Base-by-base conservation (phyloP, 108 stramenopile species). In the Fragilaria radians region DNA sequence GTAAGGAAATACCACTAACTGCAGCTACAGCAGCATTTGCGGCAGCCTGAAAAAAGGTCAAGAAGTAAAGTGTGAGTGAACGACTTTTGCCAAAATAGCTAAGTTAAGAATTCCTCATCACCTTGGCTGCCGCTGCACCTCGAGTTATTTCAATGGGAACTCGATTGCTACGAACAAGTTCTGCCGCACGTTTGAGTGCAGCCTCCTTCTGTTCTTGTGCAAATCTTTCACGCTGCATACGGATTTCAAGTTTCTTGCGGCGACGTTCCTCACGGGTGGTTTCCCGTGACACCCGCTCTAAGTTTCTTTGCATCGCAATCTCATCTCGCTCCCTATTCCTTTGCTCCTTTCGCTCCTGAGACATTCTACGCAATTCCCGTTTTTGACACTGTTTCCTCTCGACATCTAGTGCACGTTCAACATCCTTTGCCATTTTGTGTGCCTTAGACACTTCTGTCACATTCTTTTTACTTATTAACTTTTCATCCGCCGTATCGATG, bases 111-210 rank as follows among this genome's bases (percentile, higher is more conserved):
- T n/a, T n/a, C n/a, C n/a, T n/a, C n/a, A 7, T 42, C 21, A 22
- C 22, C 55, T 57, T 57, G 14, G 62, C 54, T 4, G 46, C 57
- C 3, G 50, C 55, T 5, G 66, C 65, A 23, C 81, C 79, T n/a
- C 76, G 62, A 17, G 82, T 86, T 29, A 89, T 86, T 58, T 86
- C 84, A 59, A 86, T 76, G 0, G 88, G 88, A 25, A 89, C 78
- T 18, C 80, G 72, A 71, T 83, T 86, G 22, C 78, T 77, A 9
- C 70, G 64, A 21, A 89, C 84, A 34, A 89, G 46, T 29, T 85
- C 85, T 2, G 82, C 88, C 30, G 82, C 80, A 25, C 84, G 80
- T 27, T 69, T 62, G 5, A 89, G 52, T 0, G 88, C 88, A 18
- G 78, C 82, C 42, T 83, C 84, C 61, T 86, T 89, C 61, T 84